Percentiles rank a stretch among this genome's conserved stretches.
phyloP scores from a whole-genome alignment of 1,284 basidiomycete genomes.

The Puccinia hordei region DNA sequence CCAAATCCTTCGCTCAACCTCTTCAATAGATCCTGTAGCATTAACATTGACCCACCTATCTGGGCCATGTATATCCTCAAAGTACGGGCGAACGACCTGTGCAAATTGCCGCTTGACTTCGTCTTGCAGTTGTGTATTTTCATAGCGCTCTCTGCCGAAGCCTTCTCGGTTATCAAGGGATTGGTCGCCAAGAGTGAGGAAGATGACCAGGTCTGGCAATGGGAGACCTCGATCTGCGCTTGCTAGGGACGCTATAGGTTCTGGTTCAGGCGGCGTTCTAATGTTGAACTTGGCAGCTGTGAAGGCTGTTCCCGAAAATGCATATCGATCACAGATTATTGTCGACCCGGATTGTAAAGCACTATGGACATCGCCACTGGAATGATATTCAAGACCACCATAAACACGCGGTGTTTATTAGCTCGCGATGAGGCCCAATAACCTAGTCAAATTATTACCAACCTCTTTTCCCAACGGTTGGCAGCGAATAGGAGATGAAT shows the following conservation, averaged over 20 bases:
- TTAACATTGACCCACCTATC: constrained; percentile 69
- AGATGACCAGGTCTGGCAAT: constrained; percentile 82
- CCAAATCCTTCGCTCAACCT: constrained; percentile 69
- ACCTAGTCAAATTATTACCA: constrained; percentile 12
- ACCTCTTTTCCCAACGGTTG: constrained; percentile 95
- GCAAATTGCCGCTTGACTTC: constrained; percentile 54
- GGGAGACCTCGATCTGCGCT: constrained; percentile 82
- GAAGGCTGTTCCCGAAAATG: constrained; percentile 95
- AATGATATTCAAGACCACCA: not conserved
- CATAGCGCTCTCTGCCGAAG: constrained; percentile 79
- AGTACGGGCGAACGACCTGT: constrained; percentile 60
- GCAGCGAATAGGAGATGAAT: constrained; percentile 95
- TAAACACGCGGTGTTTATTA: too few relatives aligned
- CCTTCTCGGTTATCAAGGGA: constrained; percentile 67
- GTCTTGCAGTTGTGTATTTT: constrained; percentile 59
- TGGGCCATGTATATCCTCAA: constrained; percentile 56
- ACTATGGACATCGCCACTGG: constrained; percentile 69
- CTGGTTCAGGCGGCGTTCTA: constrained; percentile 56
- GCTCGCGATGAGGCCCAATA: not conserved
- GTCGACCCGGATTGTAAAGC: constrained; percentile 70
- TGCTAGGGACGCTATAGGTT: constrained; percentile 54
- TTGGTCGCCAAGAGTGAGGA: constrained; percentile 77
- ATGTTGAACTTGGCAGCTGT: constrained; percentile 73
- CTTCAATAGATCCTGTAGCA: constrained; percentile 67
- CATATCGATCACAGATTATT: constrained; percentile 89